Conservation (phyloP, 805 yeast genomes). For the Metschnikowia cubensis region DNA sequence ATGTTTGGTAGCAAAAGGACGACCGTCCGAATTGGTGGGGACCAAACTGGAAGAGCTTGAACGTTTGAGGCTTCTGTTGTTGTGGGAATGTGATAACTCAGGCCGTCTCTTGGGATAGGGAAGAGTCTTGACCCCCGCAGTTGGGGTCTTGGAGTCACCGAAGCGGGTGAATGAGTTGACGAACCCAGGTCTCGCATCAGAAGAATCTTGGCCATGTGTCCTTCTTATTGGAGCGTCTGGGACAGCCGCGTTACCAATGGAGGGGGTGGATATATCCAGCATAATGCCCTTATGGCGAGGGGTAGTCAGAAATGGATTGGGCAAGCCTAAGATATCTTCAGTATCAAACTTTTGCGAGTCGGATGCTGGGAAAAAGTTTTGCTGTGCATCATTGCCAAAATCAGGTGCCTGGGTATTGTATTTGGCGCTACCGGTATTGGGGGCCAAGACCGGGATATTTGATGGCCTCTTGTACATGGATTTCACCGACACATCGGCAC, state of each 20-base stretch:
- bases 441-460: background rate
- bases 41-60: slow-evolving; percentile 11
- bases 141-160: slow-evolving; percentile 14
- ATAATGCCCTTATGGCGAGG: slow-evolving; percentile 19
- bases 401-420: slow-evolving; percentile 1
- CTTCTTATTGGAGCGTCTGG: slow-evolving; percentile 39
- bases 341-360: slow-evolving; percentile 6
- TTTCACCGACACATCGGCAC: slow-evolving; percentile 63
- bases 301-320: slow-evolving; percentile 31
- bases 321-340: slow-evolving; percentile 4
- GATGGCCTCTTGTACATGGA: slow-evolving; percentile 40
- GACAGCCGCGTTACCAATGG: slow-evolving; percentile 20
- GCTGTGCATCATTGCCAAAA: background rate
- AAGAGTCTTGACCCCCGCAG: slow-evolving; percentile 10
- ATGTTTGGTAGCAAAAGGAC: slow-evolving; percentile 7
- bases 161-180: slow-evolving; percentile 9
- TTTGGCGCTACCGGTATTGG: background rate
- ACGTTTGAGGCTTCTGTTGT: slow-evolving; percentile 13
- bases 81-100: slow-evolving; percentile 8
- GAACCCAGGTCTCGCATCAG: slow-evolving; percentile 6
- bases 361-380: slow-evolving; percentile 5
- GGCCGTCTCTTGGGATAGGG: slow-evolving; percentile 13
- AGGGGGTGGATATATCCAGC: slow-evolving; percentile 17
- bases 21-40: background rate
- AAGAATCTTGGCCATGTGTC: slow-evolving; percentile 11